Conservation (phyloP, 352 stramenopile species). For the Phytopythium ostracodes region DNA sequence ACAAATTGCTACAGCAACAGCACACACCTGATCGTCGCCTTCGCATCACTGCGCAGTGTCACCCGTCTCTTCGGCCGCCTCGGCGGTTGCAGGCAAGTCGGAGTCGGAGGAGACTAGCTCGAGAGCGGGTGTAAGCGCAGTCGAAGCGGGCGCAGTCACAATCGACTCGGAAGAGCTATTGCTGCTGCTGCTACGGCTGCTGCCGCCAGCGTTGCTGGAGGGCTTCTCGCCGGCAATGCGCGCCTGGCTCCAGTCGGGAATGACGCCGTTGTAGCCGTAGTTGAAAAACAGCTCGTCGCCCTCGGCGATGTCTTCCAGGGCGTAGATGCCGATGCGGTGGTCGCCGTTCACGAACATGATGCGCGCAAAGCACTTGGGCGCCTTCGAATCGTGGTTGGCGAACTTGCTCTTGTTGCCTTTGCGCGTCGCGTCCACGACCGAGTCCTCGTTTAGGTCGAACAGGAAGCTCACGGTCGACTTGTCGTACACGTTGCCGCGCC, state of each 20-base stretch:
- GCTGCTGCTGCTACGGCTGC: neutral
- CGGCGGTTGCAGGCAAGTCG: neutral
- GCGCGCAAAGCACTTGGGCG: slow-evolving; percentile 81
- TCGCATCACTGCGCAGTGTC: neutral
- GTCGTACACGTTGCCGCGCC: slow-evolving; percentile 88
- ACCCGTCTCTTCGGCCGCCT: neutral
- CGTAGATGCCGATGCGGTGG: slow-evolving; percentile 93
- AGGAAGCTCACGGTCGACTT: slow-evolving; percentile 89
- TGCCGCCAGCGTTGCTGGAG: neutral
- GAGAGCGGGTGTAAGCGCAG: neutral
- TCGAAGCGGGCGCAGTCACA: neutral
- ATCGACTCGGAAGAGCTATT: neutral
- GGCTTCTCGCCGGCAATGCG: slow-evolving; percentile 33
- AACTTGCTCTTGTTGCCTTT: slow-evolving; percentile 97
- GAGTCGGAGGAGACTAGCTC: neutral
- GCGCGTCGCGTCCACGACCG: slow-evolving; percentile 90
- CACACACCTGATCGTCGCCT: neutral
- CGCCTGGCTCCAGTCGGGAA: slow-evolving; percentile 76
- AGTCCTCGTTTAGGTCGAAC: slow-evolving; percentile 94
- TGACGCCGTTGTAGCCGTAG: slow-evolving; percentile 77
- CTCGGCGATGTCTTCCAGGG: slow-evolving; percentile 79
- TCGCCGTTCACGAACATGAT: slow-evolving; percentile 92
- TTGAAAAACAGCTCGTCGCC: slow-evolving; percentile 87
- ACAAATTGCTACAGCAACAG: neutral
- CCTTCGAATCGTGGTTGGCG: slow-evolving; percentile 80